Evolutionary conservation across 805 yeast species (phyloP), one percentile per base, ranked within the genome.

Genomic region (Saccharomycodes ludwigii): DNA sequence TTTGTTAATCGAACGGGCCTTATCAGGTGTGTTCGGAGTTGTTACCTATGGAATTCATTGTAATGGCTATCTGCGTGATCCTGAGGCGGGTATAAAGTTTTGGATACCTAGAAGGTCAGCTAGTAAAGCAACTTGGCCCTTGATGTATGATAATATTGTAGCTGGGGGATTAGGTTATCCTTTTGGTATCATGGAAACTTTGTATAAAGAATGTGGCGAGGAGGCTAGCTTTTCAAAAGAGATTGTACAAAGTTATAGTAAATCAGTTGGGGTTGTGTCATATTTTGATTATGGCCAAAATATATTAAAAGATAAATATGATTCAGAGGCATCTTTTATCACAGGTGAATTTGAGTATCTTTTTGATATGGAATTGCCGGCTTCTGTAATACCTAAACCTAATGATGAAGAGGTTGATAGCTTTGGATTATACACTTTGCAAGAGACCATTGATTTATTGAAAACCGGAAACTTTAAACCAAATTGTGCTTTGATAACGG

Each of bases 111-210:
- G 83, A 38, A 61, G 98, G 41, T 68, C 96, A 0, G 52, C 61
- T 4, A 65, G 73, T 2, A 91, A 91, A 52, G 77, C 77, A 12
- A 91, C 98, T 0, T 88, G 72, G 58, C 97, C 98, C 0, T 79
- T 81, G 0, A 78, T 73, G 80, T 65, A 86, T 23, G 98, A 91
- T 52, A 88, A 86, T 52, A 84, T 94, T 1, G 81, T 91, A 5
- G 98, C 95, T 0, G 98, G 98, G 1, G 98, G 98, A 0, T 47
- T 91, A 4, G 95, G 94, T 0, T 65, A 76, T 50, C 95, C 94
- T 0, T 62, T 71, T 41, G 83, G 85, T 0, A 59, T 74, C 3
- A 57, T 62, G 47, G 94, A 83, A 28, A 88, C 96, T 0, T 72
- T 76, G 3, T 42, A 81, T 13, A 91, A 91, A 49, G 98, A 91